phyloP scores from a whole-genome alignment of 345 rosid genomes.

The Citrus glauca region DNA sequence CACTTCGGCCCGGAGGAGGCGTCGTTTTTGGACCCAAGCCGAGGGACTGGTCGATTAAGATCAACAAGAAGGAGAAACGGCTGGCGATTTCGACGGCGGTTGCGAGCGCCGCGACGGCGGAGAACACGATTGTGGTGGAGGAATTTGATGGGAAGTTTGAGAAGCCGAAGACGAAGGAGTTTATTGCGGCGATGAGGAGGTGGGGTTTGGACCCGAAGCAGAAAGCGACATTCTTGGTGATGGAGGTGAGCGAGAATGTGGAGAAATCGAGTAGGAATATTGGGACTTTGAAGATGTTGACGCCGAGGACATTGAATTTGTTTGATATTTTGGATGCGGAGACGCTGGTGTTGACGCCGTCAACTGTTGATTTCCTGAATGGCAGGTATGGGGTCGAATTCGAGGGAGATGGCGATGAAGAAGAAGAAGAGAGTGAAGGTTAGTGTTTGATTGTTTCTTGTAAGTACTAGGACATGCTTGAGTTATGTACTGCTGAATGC shows the following conservation, averaged over 20 bases:
- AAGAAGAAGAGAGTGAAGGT: slow-evolving; percentile 33
- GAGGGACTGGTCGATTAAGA: slow-evolving; percentile 86
- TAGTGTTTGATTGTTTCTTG: slow-evolving; percentile 12
- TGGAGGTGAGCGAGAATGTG: slow-evolving; percentile 62
- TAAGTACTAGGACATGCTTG: neutral
- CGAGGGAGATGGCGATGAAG: slow-evolving; percentile 32
- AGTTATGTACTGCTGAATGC: neutral
- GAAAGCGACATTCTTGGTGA: slow-evolving; percentile 80
- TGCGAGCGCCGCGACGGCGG: slow-evolving; percentile 59
- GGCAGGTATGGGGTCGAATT: slow-evolving; percentile 61
- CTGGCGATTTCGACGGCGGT: slow-evolving; percentile 84
- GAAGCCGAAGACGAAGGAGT: slow-evolving; percentile 79
- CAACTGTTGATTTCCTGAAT: slow-evolving; percentile 64
- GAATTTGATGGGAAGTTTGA: slow-evolving; percentile 72
- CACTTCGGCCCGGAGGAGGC: slow-evolving; percentile 88
- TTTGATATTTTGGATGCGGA: slow-evolving; percentile 84
- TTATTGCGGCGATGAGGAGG: slow-evolving; percentile 71
- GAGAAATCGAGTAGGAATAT: slow-evolving; percentile 71
- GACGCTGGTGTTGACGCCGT: slow-evolving; percentile 76
- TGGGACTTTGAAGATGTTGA: slow-evolving; percentile 78
- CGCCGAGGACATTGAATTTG: slow-evolving; percentile 87
- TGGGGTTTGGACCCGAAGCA: slow-evolving; percentile 92
- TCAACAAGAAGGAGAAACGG: slow-evolving; percentile 79
- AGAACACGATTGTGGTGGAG: slow-evolving; percentile 71
- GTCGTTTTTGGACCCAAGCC: slow-evolving; percentile 89